Base-by-base conservation (phyloP, 73 alveolate species). In the Diophrys sp. region DNA sequence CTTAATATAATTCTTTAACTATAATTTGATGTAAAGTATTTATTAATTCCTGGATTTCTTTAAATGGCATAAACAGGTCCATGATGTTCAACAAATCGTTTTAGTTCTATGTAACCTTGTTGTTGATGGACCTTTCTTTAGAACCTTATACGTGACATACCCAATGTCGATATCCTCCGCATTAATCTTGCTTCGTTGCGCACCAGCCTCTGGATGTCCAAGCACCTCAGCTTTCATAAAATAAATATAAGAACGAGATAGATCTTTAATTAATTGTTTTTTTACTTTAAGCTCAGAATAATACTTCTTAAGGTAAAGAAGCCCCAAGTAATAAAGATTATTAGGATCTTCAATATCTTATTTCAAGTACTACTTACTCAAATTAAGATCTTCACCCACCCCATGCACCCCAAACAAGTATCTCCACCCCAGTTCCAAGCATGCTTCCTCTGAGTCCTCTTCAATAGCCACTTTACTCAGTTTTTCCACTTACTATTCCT, bases 71-170 rank as follows among this genome's bases (percentile, higher is more conserved):
- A 90, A 67, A 92, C 87, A 8, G 99, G 99, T 24, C 99, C 99
- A 73, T 92, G 96, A 87, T 97, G 99, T 84, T 96, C 93, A 33
- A 99, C 99, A n/a, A 94, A 69, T 33, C 86, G 97, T n/a, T n/a
- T n/a, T n/a, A n/a, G n/a, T n/a, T n/a, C n/a, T n/a, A n/a, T n/a
- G n/a, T n/a, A n/a, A n/a, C n/a, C n/a, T n/a, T n/a, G n/a, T n/a
- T n/a, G n/a, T n/a, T n/a, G n/a, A n/a, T 44, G 62, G 62, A 5
- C 62, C 62, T 44, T 44, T 44, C 18, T 44, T 44, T 11, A 44
- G 62, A 44, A 44, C 5, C 18, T 44, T 11, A 5, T 44, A 11
- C 18, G 62, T 44, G 18, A 44, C 18, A 44, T 11, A 5, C 18
- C 18, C 62, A 5, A 44, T 44, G 18, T 44, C 62, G 5, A 44